These are phyloP conservation scores for Orbilia brochopaga DNA, from an alignment of 2,329 filamentous ascomycete genomes.

Conservation along the genomic window DNA sequence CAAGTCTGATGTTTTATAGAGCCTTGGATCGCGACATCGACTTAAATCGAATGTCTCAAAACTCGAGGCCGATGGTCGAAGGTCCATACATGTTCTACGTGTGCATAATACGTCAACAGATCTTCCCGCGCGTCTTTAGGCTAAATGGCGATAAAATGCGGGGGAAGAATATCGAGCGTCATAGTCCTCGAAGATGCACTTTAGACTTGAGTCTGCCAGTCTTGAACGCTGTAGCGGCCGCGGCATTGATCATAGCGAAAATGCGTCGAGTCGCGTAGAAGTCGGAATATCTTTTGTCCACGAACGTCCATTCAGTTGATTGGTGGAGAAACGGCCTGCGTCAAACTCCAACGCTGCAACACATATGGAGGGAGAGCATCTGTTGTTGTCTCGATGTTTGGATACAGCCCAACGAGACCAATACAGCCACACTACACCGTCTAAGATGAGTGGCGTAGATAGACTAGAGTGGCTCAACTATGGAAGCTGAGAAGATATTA, in stretches of 20 bases:
- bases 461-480: neutral
- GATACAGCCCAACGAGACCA: too few species aligned
- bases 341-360: slow-evolving; percentile 32
- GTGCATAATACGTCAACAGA: neutral
- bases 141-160: neutral
- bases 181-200: neutral
- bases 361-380: neutral
- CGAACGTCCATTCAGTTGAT: slow-evolving; percentile 10
- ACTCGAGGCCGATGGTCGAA: too few species aligned
- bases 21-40: neutral
- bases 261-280: neutral
- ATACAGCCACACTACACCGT: neutral
- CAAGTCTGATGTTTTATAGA: neutral
- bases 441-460: too few species aligned
- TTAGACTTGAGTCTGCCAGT: neutral
- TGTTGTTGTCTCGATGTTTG: too few species aligned
- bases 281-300: slow-evolving; percentile 44
- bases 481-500: too few species aligned
- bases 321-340: slow-evolving; percentile 46
- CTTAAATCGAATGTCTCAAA: too few species aligned
- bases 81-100: too few species aligned
- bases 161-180: neutral
- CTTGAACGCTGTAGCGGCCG: neutral
- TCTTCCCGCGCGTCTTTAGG: neutral
- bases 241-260: neutral